Percentiles rank a stretch among this genome's conserved stretches.
phyloP scores from a whole-genome alignment of 768 basidiomycete species.

The Pluteus cervinus region DNA sequence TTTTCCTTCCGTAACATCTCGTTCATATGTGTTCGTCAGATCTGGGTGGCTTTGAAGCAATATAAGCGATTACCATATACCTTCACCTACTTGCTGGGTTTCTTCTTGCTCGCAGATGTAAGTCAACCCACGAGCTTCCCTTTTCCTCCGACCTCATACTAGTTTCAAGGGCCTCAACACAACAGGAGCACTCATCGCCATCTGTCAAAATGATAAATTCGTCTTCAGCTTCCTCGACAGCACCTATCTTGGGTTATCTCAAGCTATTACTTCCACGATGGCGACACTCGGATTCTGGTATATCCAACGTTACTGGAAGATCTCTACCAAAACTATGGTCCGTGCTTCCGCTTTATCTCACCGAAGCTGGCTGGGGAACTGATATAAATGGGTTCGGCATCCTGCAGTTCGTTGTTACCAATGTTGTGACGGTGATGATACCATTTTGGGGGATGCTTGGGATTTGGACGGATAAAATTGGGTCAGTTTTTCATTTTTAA shows the following conservation, averaged over 20 bases:
- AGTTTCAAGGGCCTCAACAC: constrained; percentile 69
- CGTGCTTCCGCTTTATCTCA: constrained; percentile 6
- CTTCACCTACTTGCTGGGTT: constrained; percentile 71
- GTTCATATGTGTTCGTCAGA: constrained; percentile 31
- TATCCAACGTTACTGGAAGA: constrained; percentile 73
- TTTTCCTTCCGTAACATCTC: neutral
- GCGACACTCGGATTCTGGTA: constrained; percentile 81
- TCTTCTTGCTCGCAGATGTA: constrained; percentile 77
- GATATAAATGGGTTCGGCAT: neutral
- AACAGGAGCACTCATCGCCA: constrained; percentile 65
- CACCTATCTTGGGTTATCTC: constrained; percentile 71
- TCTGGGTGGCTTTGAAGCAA: constrained; percentile 70
- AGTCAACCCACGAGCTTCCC: constrained; percentile 14
- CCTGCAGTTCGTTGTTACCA: constrained; percentile 65
- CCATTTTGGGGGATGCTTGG: constrained; percentile 87
- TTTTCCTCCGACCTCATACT: neutral
- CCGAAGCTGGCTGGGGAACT: no score
- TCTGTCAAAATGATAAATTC: constrained; percentile 80
- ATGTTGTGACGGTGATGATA: constrained; percentile 69
- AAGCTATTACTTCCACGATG: constrained; percentile 68
- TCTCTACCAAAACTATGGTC: constrained; percentile 79
- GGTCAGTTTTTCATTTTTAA: constrained; percentile 33
- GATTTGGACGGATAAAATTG: constrained; percentile 71
- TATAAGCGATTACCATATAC: constrained; percentile 78
- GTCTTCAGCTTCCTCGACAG: constrained; percentile 76